Percentiles rank a stretch among this genome's conserved stretches.
phyloP scores from a whole-genome alignment of 1,284 basidiomycete species.

The Sporisorium sorghi region DNA sequence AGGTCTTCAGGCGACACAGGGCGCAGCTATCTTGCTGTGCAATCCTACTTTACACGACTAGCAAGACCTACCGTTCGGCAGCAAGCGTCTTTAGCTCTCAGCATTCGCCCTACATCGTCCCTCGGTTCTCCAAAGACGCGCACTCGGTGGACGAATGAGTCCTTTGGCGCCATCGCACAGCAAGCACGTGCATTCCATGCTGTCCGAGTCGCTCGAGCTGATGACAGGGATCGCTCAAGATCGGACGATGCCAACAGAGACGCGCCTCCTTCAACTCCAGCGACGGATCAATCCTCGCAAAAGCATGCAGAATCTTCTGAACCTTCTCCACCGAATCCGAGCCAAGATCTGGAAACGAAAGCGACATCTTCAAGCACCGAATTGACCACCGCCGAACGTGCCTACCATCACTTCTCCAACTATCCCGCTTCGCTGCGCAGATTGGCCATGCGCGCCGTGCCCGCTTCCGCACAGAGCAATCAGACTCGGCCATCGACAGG shows the following conservation, averaged over 20 bases:
- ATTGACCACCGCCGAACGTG: conserved; percentile 35
- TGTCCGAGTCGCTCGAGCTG: not conserved
- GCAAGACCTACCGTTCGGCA: not conserved
- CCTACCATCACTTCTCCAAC: conserved; percentile 58
- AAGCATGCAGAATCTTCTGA: not conserved
- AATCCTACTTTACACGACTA: conserved; percentile 24
- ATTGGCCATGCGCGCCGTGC: conserved; percentile 59
- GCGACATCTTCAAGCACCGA: conserved; percentile 19
- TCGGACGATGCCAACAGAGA: not conserved
- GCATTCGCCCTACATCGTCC: not conserved
- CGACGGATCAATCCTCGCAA: not conserved
- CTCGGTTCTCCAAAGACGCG: not conserved
- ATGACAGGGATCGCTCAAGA: not conserved
- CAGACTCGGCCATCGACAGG: conserved; percentile 6
- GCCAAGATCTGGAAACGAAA: not conserved
- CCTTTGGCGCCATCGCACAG: not conserved
- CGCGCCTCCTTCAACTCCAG: not conserved
- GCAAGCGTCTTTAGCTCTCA: not conserved
- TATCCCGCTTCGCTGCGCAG: conserved; percentile 62
- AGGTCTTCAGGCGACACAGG: not conserved
- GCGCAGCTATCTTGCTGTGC: conserved; percentile 29
- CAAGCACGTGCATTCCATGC: conserved; percentile 30
- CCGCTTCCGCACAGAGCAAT: conserved; percentile 18
- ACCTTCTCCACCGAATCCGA: not conserved
- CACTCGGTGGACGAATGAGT: too few species aligned